phyloP scores from a whole-genome alignment of 202 grass and related monocot species.

The Carex sylvatica region DNA sequence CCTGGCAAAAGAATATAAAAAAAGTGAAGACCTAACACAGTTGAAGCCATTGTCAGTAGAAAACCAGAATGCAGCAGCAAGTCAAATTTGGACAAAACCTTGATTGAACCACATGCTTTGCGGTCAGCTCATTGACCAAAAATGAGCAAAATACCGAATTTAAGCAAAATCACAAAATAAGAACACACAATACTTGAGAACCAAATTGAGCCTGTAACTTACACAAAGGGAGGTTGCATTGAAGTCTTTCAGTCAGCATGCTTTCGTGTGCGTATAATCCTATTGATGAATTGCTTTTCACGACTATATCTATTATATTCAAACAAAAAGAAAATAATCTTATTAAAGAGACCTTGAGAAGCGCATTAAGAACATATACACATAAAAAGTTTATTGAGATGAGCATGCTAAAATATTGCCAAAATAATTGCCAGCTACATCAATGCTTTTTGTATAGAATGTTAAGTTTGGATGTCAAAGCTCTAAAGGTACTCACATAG shows the following conservation, averaged over 20 bases:
- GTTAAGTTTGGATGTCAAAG: background rate
- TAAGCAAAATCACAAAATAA: background rate
- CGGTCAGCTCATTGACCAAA: background rate
- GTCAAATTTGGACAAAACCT: background rate
- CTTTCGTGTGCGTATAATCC: constrained; percentile 40
- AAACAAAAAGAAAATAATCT: background rate
- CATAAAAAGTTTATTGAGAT: background rate
- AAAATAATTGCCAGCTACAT: background rate
- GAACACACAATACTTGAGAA: background rate
- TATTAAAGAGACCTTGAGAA: background rate
- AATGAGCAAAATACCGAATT: background rate
- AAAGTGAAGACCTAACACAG: background rate
- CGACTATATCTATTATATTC: constrained; percentile 57
- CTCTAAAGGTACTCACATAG: constrained; percentile 53
- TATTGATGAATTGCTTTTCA: constrained; percentile 78
- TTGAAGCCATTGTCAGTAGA: background rate
- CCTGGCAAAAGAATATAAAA: background rate
- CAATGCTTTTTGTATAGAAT: background rate
- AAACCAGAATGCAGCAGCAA: background rate
- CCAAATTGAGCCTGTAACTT: background rate
- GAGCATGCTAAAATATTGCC: background rate
- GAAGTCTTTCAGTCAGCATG: constrained; percentile 36
- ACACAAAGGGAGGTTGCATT: background rate
- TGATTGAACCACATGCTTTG: background rate
- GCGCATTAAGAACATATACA: background rate